Conservation (phyloP, 352 stramenopile species). For the Pythium rishiriense region DNA sequence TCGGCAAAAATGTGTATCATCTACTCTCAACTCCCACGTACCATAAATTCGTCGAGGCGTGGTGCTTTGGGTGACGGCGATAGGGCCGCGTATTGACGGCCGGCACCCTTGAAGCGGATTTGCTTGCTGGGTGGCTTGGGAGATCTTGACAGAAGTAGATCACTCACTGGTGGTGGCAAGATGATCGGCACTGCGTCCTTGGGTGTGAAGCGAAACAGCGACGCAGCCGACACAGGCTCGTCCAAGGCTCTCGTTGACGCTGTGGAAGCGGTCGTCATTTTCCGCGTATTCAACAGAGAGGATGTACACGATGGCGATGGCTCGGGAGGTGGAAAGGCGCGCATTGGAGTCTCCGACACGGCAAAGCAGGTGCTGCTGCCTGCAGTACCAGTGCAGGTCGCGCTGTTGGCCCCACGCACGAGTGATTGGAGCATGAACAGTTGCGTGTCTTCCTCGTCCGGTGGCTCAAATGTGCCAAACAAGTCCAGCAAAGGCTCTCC, state of each 20-base stretch:
- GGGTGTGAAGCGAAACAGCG: slow-evolving; percentile 25
- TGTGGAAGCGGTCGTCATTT: too few species aligned
- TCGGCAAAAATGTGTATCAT: too few species aligned
- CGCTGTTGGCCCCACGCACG: slow-evolving; percentile 8
- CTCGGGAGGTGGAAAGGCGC: neutral
- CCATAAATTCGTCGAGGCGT: slow-evolving; percentile 44
- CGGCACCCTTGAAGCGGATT: slow-evolving; percentile 54
- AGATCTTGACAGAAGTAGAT: slow-evolving; percentile 34
- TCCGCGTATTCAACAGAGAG: neutral
- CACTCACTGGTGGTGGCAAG: slow-evolving; percentile 42
- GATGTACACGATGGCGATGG: neutral
- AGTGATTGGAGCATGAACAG: slow-evolving; percentile 24
- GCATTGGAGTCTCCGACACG: neutral
- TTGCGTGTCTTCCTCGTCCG: slow-evolving; percentile 29
- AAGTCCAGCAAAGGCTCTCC: slow-evolving; percentile 14
- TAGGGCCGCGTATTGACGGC: slow-evolving; percentile 57
- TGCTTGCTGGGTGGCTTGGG: slow-evolving; percentile 45
- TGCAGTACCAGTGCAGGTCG: neutral
- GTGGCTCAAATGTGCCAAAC: slow-evolving; percentile 12
- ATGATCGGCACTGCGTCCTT: slow-evolving; percentile 30
- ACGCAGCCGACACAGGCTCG: slow-evolving; percentile 3
- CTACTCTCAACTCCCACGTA: too few species aligned
- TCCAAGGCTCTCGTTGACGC: neutral
- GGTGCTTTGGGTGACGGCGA: slow-evolving; percentile 26
- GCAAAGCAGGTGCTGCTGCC: neutral